A percentile compares a stretch with the other conserved stretches of the same genome.
Evolutionary conservation across 345 rosid species (phyloP).

Genomic region (Noccaea caerulescens): DNA sequence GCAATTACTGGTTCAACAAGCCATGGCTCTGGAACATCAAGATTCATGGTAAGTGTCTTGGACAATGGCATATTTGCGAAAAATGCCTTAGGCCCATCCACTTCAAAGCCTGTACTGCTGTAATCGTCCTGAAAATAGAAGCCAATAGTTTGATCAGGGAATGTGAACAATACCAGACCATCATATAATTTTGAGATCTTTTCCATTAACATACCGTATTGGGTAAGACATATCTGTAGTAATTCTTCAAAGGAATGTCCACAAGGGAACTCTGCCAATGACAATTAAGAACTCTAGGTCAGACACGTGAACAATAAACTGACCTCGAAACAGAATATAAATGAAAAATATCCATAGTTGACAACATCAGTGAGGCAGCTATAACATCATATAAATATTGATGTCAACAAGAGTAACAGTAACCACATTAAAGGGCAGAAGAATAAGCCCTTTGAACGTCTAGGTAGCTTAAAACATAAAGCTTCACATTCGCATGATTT

Average conservation of each 20-base stretch:
- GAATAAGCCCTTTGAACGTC: slow-evolving; percentile 13
- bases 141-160: slow-evolving; percentile 22
- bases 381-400: slow-evolving; percentile 11
- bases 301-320: slow-evolving; percentile 23
- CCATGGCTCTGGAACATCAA: slow-evolving; percentile 99
- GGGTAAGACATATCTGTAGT: slow-evolving; percentile 96
- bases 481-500: slow-evolving; percentile 2
- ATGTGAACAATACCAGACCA: slow-evolving; percentile 35
- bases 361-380: slow-evolving; percentile 27
- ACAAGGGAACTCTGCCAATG: slow-evolving; percentile 91
- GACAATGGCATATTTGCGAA: slow-evolving; percentile 98
- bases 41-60: slow-evolving; percentile 99
- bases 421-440: slow-evolving; percentile 11
- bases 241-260: slow-evolving; percentile 97
- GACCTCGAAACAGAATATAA: slow-evolving; percentile 25
- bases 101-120: slow-evolving; percentile 65
- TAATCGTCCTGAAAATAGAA: slow-evolving; percentile 79
- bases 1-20: slow-evolving; percentile 97
- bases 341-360: slow-evolving; percentile 19
- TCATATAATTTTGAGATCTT: slow-evolving; percentile 20
- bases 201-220: slow-evolving; percentile 59
- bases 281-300: slow-evolving; percentile 33
- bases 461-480: slow-evolving; percentile 27
- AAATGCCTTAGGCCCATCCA: slow-evolving; percentile 93
- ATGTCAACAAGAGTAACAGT: slow-evolving; percentile 14